phyloP scores from a whole-genome alignment of 108 stramenopile genomes.

The Nitzschia palea region DNA sequence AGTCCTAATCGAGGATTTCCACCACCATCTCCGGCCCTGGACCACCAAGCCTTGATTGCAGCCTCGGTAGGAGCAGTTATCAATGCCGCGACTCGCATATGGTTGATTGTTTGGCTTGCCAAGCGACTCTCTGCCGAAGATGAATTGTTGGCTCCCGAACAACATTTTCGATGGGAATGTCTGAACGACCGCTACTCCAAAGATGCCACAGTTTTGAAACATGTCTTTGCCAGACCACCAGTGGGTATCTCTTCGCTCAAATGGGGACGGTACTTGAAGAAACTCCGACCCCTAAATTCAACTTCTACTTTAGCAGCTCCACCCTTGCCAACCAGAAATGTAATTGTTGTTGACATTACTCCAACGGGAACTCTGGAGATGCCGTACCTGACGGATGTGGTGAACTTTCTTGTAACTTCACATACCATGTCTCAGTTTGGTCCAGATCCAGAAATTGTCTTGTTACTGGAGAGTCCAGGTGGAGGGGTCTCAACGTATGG shows the following conservation, averaged over 20 bases:
- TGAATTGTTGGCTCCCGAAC: constrained; percentile 54
- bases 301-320: neutral
- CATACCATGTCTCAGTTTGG: constrained; percentile 48
- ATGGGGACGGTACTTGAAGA: constrained; percentile 7
- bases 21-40: neutral
- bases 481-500: constrained; percentile 77
- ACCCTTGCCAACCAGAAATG: constrained; percentile 48
- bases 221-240: constrained; percentile 54
- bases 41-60: constrained; percentile 15
- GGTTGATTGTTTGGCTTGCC: constrained; percentile 43
- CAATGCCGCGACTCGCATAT: constrained; percentile 37
- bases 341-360: constrained; percentile 65
- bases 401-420: constrained; percentile 63
- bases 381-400: constrained; percentile 51
- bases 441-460: constrained; percentile 53
- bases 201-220: constrained; percentile 55
- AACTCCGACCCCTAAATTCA: neutral
- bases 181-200: constrained; percentile 76
- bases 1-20: neutral
- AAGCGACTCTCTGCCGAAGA: constrained; percentile 41
- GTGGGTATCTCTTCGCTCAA: constrained; percentile 24
- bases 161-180: constrained; percentile 81
- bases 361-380: constrained; percentile 37
- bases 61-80: constrained; percentile 34
- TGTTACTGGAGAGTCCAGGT: constrained; percentile 66